phyloP scores from a whole-genome alignment of 345 rosid genomes.

The Arabidopsis arenosa region DNA sequence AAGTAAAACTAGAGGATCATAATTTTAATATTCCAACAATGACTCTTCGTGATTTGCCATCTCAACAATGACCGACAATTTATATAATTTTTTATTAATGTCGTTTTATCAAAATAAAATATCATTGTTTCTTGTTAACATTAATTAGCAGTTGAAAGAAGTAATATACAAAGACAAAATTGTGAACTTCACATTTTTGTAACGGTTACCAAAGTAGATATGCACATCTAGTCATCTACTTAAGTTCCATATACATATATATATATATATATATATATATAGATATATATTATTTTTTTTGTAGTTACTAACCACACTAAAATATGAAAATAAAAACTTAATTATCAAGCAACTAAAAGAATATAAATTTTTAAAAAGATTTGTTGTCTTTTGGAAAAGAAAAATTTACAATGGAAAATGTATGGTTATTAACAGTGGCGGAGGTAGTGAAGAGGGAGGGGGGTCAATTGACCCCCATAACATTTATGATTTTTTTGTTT shows the following conservation, averaged over 20 bases:
- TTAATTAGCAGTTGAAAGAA: background rate
- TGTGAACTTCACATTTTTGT: background rate
- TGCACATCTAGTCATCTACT: background rate
- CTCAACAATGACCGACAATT: slow-evolving; percentile 37
- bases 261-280: no score
- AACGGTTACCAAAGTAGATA: background rate
- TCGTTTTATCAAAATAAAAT: background rate
- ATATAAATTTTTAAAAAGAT: no score
- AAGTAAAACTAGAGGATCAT: background rate
- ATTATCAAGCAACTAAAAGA: background rate
- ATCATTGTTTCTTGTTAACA: background rate
- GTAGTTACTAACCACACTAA: background rate
- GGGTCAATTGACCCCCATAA: no score
- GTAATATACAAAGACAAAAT: background rate
- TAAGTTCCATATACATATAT: background rate
- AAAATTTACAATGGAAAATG: background rate
- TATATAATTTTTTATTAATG: background rate
- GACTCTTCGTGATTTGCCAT: slow-evolving; percentile 22
- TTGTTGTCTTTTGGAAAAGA: no score
- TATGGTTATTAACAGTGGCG: background rate
- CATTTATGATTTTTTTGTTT: no score
- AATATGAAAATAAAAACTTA: background rate
- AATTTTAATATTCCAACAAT: background rate
- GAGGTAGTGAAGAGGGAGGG: no score
- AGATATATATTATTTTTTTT: no score